A percentile compares a stretch with the other conserved stretches of the same genome.
Conservation (phyloP, 1,284 basidiomycete genomes). For the Trametes hirsuta region DNA sequence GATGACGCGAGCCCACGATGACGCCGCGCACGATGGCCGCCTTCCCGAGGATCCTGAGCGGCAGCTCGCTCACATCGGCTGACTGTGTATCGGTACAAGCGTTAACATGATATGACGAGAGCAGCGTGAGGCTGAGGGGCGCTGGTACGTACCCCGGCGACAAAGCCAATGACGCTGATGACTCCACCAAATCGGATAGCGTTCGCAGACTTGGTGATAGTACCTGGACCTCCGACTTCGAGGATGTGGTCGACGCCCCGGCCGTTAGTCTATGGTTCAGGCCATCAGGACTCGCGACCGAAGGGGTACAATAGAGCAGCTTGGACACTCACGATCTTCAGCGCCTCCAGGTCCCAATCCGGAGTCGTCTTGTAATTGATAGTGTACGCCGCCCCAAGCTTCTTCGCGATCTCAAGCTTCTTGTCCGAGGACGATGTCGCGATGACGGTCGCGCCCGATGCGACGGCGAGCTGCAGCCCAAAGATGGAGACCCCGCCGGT, state of each 20-base stretch:
- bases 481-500: slow-evolving; percentile 43
- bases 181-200: slow-evolving; percentile 41
- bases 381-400: slow-evolving; percentile 39
- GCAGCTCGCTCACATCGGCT: slow-evolving; percentile 1
- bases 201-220: slow-evolving; percentile 41
- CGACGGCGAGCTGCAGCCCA: slow-evolving; percentile 43
- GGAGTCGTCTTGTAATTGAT: slow-evolving; percentile 45
- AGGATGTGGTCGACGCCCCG: slow-evolving; percentile 47
- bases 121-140: not conserved
- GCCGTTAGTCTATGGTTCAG: slow-evolving; percentile 32
- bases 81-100: not conserved
- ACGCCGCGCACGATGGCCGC: not conserved
- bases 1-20: slow-evolving; percentile 1
- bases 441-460: slow-evolving; percentile 45
- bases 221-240: slow-evolving; percentile 47
- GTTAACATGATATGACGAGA: not conserved
- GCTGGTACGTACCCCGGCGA: slow-evolving; percentile 31
- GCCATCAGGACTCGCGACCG: not conserved
- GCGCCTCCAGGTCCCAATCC: slow-evolving; percentile 45
- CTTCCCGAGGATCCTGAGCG: not conserved
- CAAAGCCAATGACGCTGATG: slow-evolving; percentile 44
- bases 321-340: slow-evolving; percentile 21
- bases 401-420: slow-evolving; percentile 40
- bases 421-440: slow-evolving; percentile 47
- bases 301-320: not conserved